These are phyloP conservation scores for Claviceps sp. DNA, from an alignment of 2,329 filamentous ascomycete species.

Conservation along the genomic window DNA sequence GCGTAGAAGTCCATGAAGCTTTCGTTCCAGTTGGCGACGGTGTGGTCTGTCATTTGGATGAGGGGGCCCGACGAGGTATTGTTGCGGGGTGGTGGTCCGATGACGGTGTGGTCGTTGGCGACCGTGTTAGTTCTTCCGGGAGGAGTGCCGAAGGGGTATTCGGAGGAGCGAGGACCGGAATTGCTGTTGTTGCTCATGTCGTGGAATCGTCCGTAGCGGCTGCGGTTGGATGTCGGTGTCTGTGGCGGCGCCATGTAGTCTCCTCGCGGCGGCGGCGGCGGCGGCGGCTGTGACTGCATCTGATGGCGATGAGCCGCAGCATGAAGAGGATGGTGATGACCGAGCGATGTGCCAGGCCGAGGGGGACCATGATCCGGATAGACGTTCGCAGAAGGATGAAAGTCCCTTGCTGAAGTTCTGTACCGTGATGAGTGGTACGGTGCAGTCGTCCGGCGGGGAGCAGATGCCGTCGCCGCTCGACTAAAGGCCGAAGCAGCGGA, in stretches of 20 bases:
- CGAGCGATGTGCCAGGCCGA: constrained; percentile 11
- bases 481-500: constrained; percentile 7
- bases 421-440: constrained; percentile 11
- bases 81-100: constrained; percentile 11
- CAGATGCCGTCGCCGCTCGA: background rate
- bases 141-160: background rate
- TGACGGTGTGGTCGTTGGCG: background rate
- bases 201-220: constrained; percentile 18
- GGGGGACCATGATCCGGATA: background rate
- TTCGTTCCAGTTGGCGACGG: constrained; percentile 21
- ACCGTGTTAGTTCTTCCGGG: background rate
- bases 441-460: background rate
- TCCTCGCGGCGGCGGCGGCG: constrained; percentile 5
- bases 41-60: constrained; percentile 22
- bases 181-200: constrained; percentile 9
- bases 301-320: background rate
- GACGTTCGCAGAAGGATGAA: constrained; percentile 12
- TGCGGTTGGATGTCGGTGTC: constrained; percentile 15
- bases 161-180: background rate
- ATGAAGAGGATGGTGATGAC: background rate
- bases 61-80: constrained; percentile 13
- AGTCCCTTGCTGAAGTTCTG: constrained; percentile 20
- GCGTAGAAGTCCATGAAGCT: constrained; percentile 24
- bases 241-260: constrained; percentile 16
- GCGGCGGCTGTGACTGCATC: background rate